Conservation (phyloP, 371 early-diverging fungal genomes). For the Lichtheimia hyalospora region DNA sequence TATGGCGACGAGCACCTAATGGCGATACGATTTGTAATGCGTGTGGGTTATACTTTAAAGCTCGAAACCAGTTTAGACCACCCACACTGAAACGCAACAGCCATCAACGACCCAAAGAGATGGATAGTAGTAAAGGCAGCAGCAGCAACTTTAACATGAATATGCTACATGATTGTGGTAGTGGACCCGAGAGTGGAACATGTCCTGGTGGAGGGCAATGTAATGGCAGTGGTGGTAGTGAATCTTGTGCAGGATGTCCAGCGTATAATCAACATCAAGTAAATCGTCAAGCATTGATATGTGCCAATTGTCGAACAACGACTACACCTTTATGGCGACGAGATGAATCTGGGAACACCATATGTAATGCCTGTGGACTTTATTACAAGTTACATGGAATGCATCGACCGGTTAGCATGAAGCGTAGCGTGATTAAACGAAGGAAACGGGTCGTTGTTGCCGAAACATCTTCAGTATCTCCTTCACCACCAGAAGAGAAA, state of each 20-base stretch:
- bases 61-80: constrained; percentile 42
- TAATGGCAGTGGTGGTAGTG: constrained; percentile 75
- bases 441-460: constrained; percentile 60
- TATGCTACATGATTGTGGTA: background rate
- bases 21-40: constrained; percentile 91
- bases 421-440: constrained; percentile 80
- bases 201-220: constrained; percentile 84
- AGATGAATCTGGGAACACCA: constrained; percentile 71
- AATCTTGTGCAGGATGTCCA: constrained; percentile 78
- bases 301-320: constrained; percentile 81
- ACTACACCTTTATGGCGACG: constrained; percentile 92
- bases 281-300: constrained; percentile 52
- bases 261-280: constrained; percentile 74
- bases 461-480: constrained; percentile 2
- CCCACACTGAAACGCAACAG: constrained; percentile 43
- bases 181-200: constrained; percentile 37
- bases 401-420: constrained; percentile 80
- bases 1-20: constrained; percentile 87
- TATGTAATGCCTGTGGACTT: constrained; percentile 90
- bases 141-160: background rate
- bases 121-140: background rate
- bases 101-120: constrained; percentile 13
- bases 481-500: background rate
- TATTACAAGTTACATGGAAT: constrained; percentile 82
- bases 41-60: constrained; percentile 76